Base-by-base conservation (phyloP, 306 rosid genomes). In the Sechiopsis laciniata region DNA sequence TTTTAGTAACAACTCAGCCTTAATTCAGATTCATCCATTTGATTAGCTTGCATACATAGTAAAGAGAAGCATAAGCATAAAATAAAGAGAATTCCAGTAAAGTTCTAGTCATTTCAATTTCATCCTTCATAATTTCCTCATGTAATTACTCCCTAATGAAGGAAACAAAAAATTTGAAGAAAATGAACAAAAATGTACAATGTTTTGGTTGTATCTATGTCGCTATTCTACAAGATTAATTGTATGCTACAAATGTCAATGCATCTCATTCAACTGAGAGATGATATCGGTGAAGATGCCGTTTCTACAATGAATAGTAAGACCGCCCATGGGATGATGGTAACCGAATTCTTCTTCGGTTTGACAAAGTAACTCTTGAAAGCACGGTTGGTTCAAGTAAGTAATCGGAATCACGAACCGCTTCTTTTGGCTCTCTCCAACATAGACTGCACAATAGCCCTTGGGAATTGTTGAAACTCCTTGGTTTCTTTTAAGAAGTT, bases 271-370 rank as follows among this genome's bases (percentile, higher is more conserved):
- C 64, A 80, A 77, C 67, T 13, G 12, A 70, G 82, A 77, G 56
- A 75, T 80, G 66, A 70, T 22, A 74, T 71, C 78, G 21, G 71
- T 24, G 73, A 83, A 83, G 26, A 77, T 42, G 22, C 70, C 82
- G 58, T 69, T 73, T n/a, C 55, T 35, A 79, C 81, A 83, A 40
- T 79, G 83, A 32, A 83, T 83, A 21, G 85, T 77, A 50, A 83
- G 78, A 42, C 79, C 78, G n/a, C 79, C 85, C 67, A 77, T 79
- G 2, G 80, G 82, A 75, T 83, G 79, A 56, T 83, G 40, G 15
- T 66, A 82, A 46, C 86, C 83, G 3, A 83, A 83, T 69, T 83
- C 81, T 83, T 79, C 69, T 17, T 83, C 77, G 16, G 69, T 76
- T 15, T 68, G 79, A 76, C 69, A 67, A 24, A 79, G 10, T 67